Percentiles rank a stretch among this genome's conserved stretches.
phyloP scores from a whole-genome alignment of 768 basidiomycete genomes.

The Panus rudis region DNA sequence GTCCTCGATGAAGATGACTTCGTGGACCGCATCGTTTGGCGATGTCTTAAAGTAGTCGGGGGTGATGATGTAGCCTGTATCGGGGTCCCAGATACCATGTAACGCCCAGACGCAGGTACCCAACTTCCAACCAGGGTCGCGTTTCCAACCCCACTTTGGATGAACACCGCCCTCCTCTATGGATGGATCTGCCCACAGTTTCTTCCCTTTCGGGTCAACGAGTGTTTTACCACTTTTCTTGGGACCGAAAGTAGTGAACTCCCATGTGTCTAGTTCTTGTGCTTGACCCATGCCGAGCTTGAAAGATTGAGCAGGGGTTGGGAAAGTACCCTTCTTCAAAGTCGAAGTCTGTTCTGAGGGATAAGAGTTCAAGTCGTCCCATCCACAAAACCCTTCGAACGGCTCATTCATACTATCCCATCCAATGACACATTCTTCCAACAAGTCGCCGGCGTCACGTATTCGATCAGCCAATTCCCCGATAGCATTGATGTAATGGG shows the following conservation, averaged over 20 bases:
- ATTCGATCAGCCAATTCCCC: conserved; percentile 72
- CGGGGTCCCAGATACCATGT: conserved; percentile 84
- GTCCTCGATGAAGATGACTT: conserved; percentile 65
- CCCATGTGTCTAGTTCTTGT: conserved; percentile 77
- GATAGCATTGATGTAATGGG: conserved; percentile 70
- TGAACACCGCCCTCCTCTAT: conserved; percentile 47
- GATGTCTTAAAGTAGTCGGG: conserved; percentile 68
- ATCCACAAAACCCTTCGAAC: conserved; percentile 72
- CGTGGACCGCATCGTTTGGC: conserved; percentile 25
- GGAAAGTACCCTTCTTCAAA: conserved; percentile 81
- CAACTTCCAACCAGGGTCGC: conserved; percentile 62
- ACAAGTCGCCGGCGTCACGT: conserved; percentile 61
- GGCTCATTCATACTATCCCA: conserved; percentile 99
- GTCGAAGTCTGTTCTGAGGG: conserved; percentile 63
- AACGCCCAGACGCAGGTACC: conserved; percentile 83
- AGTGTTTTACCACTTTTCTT: conserved; percentile 63
- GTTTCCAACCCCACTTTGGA: conserved; percentile 77
- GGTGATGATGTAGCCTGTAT: conserved; percentile 55
- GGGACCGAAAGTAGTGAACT: conserved; percentile 77
- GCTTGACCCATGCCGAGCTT: conserved; percentile 83
- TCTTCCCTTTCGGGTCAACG: conserved; percentile 78
- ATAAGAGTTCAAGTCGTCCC: conserved; percentile 58
- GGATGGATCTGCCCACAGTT: conserved; percentile 66
- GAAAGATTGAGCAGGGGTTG: conserved; percentile 79
- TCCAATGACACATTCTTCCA: conserved; percentile 87